Evolutionary conservation across 352 stramenopile species (phyloP).

Genomic region (Phytophthora megakarya): DNA sequence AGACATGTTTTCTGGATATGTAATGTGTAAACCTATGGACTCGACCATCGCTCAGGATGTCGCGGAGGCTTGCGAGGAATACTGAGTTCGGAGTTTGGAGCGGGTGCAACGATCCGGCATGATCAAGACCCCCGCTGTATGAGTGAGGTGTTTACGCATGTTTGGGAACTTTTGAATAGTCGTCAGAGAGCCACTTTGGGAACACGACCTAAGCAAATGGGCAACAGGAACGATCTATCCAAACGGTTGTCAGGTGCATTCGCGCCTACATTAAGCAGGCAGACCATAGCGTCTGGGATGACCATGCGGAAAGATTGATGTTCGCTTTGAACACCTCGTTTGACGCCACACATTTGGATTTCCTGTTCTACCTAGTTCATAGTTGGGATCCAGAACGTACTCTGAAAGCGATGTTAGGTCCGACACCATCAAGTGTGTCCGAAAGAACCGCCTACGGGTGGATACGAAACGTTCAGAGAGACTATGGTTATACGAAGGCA

Average conservation of each 20-base stretch:
- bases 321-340: no score
- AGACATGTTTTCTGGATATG: not conserved
- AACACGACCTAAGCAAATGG: not conserved
- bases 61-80: not conserved
- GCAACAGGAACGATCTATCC: no score
- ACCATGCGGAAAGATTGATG: not conserved
- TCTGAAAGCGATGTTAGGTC: no score
- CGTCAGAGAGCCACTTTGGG: not conserved
- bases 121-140: no score
- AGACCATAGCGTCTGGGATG: conserved; percentile 5
- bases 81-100: no score
- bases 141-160: no score
- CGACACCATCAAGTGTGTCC: no score
- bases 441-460: no score
- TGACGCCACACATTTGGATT: not conserved
- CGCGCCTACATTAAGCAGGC: not conserved
- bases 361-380: not conserved
- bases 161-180: not conserved
- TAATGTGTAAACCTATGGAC: conserved; percentile 5
- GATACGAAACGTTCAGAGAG: no score
- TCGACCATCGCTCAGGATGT: conserved; percentile 4
- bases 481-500: not conserved
- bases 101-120: no score
- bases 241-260: not conserved
- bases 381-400: not conserved